Evolutionary conservation across 2,329 filamentous ascomycete species (phyloP), one percentile per base, ranked within the genome.

Genomic region (Arthrobotrys pseudoclavata): DNA sequence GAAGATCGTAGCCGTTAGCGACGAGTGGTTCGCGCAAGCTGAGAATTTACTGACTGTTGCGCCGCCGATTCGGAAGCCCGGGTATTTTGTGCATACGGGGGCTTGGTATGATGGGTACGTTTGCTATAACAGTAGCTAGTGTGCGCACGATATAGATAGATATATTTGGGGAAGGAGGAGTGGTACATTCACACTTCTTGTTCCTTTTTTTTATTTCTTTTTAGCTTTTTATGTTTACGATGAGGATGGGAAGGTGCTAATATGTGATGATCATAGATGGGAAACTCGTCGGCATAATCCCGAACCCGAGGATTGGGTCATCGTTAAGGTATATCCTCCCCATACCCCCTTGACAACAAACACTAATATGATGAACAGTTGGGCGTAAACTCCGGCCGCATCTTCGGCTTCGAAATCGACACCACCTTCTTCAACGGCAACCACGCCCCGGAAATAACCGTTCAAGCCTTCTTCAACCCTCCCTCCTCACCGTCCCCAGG

Each of bases 371-470:
- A 34, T 34, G 13, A 31, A 42, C 42, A 76, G 69, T 86, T 91
- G 4, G 90, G 90, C 57, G 90, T 91, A 42, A 88, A 91, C 9
- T 92, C 90, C 1, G 92, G 92, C 55, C 90, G 87, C 15, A 88
- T 95, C 29, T 87, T 88, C 76, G 92, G 92, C 15, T 86, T 94
- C 57, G 92, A 95, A 84, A 87, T 95, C 79, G 92, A 95, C 84
- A 95, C 92, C 1, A 89, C 91, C 61, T 92, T 90, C 85, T 96
- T 95, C 86, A 90, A 88, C 76, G 92, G 92, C 76, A 95, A 95
- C 84, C 91, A 95, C 82, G 92, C 92, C 5, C 92, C 92, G 0
- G 91, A 90, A 79, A 89, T 94, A 81, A 92, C 90, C 0, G 91
- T 96, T 18, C 90, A 95, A 83, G 92, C 91, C 53, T 89, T 89